phyloP scores from a whole-genome alignment of 352 stramenopile genomes.

The Pythium phragmiticola region DNA sequence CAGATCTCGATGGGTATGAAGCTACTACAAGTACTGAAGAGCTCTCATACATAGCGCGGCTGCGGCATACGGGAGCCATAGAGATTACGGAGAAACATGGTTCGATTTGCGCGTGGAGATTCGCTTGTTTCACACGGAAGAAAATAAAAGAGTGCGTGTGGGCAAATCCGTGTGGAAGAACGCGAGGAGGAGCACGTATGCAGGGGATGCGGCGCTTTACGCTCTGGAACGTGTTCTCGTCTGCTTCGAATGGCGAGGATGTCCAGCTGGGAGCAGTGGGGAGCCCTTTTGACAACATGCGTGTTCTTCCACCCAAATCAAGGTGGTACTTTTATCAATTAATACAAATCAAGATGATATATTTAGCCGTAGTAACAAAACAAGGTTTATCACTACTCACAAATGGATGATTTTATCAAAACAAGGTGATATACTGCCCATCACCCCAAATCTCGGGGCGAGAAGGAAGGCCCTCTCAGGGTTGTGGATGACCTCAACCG shows the following conservation, averaged over 20 bases:
- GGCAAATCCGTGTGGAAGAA: neutral
- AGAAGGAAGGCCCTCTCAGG: neutral
- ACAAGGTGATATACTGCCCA: constrained; percentile 15
- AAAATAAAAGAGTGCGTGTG: neutral
- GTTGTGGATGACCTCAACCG: constrained; percentile 6
- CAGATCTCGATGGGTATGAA: neutral
- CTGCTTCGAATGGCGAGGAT: constrained; percentile 27
- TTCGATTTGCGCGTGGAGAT: neutral
- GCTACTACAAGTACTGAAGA: neutral
- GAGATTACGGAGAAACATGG: constrained; percentile 79
- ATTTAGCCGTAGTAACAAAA: neutral
- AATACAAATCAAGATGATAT: constrained; percentile 15
- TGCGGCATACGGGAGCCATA: constrained; percentile 81
- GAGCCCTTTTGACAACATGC: constrained; percentile 15
- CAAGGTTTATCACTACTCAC: neutral
- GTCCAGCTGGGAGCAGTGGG: constrained; percentile 7
- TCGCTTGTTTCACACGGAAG: neutral
- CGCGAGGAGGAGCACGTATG: neutral
- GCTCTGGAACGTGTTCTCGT: neutral
- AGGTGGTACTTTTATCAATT: constrained; percentile 6
- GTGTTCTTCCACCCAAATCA: constrained; percentile 12
- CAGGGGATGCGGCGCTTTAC: constrained; percentile 13
- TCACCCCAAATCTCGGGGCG: neutral
- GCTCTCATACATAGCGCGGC: constrained; percentile 56
- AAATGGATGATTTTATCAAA: neutral